phyloP scores from a whole-genome alignment of 2,329 filamentous ascomycete genomes.

The Alternaria conjuncta region DNA sequence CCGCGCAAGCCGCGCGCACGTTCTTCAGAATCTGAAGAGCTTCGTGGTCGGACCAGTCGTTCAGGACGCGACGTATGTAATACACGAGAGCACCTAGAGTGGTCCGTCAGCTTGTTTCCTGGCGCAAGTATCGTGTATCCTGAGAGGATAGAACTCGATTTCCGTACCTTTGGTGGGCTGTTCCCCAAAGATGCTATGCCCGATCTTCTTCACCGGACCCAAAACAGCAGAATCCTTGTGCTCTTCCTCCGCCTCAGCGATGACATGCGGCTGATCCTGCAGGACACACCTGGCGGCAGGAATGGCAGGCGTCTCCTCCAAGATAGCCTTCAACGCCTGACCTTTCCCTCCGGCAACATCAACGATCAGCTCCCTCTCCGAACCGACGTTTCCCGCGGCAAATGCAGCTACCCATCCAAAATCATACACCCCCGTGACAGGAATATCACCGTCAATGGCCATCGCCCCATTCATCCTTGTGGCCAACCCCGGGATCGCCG shows the following conservation, averaged over 20 bases:
- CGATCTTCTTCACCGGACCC: constrained; percentile 9
- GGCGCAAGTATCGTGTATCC: not conserved
- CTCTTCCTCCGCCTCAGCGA: constrained; percentile 7
- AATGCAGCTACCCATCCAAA: constrained; percentile 11
- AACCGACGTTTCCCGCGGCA: not conserved
- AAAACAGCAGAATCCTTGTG: constrained; percentile 7
- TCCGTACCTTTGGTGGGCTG: constrained; percentile 10
- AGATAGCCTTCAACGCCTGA: constrained; percentile 8
- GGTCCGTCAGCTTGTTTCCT: not conserved
- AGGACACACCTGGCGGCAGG: constrained; percentile 9
- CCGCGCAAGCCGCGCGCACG: constrained; percentile 5
- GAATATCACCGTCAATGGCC: constrained; percentile 8
- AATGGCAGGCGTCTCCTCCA: constrained; percentile 8
- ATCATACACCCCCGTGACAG: constrained; percentile 8
- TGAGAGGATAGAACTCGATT: not conserved
- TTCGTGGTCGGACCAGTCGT: constrained; percentile 12
- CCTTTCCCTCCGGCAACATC: constrained; percentile 10
- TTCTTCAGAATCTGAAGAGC: constrained; percentile 8
- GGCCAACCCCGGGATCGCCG: constrained; percentile 2
- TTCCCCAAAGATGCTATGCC: constrained; percentile 7
- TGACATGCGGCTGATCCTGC: constrained; percentile 10
- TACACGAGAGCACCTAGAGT: constrained; percentile 11
- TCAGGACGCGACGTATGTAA: constrained; percentile 9
- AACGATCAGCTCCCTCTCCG: constrained; percentile 8
- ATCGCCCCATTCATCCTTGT: constrained; percentile 8